Base-by-base conservation (phyloP, 2,329 filamentous ascomycete species). In the Colletotrichum nymphaeae region DNA sequence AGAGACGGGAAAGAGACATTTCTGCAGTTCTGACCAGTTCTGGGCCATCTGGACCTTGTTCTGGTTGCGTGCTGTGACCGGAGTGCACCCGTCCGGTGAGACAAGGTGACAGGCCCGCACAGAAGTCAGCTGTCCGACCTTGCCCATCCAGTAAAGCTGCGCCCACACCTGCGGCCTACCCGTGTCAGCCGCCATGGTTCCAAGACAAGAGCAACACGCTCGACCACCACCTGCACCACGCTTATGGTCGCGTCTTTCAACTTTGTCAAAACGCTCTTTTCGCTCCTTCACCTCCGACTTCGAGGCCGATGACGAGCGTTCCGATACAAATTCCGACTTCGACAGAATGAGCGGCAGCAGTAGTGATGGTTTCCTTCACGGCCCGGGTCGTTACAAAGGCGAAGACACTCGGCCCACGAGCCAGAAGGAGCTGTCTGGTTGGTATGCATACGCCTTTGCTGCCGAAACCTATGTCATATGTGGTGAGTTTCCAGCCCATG, bases 391-490 rank as follows among this genome's bases (percentile, higher is more conserved):
- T 70, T 98, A 97, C 81, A 87, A 88, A 2, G 95, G 94, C 74
- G 95, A 98, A 81, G 97, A 99, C 83, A 94, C 92, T 28, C 89
- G 96, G n/a, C 90, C 93, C 68, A 98, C 97, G 11, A 98, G 94
- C 82, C 86, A 85, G 77, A 96, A 93, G 83, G 97, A 99, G 88
- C 89, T 98, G 73, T 87, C 92, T 52, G 97, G 96, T 78, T 99
- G 97, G 94, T 99, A 98, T 84, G 93, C 93, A 81, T 98, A 98
- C 86, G 94, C 94, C 55, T 98, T 97, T 88, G 97, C 97, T 28
- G 95, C 96, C 24, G 97, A 99, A 85, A 96, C 97, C 67, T 98
- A 98, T 82, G 94, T 97, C 19, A 94, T 98, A 69, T 98, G 97
- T 82, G 96, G 95, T 94, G 82, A 81, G 91, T 85, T 67, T 55